Conservation (phyloP, 192 early-diverging fungal species). For the Linnemannia schmuckeri region DNA sequence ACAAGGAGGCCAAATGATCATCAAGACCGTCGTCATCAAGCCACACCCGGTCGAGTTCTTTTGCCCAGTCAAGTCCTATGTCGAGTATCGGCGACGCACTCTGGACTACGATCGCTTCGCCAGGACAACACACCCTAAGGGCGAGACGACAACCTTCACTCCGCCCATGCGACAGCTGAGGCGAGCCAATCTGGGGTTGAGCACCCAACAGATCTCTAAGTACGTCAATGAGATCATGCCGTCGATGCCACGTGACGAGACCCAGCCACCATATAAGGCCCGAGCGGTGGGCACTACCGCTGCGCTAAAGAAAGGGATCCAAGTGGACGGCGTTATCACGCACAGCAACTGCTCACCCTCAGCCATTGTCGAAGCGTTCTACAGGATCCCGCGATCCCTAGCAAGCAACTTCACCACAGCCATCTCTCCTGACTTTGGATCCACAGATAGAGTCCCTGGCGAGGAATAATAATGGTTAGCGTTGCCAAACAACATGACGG, state of each 20-base stretch:
- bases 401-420: constrained; percentile 19
- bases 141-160: neutral
- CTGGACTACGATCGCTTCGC: neutral
- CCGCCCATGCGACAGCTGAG: constrained; percentile 12
- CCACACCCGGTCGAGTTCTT: neutral
- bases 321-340: constrained; percentile 8
- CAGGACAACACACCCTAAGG: neutral
- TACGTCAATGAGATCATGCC: constrained; percentile 9
- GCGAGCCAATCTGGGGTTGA: neutral
- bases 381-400: neutral
- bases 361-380: constrained; percentile 26
- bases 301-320: constrained; percentile 14
- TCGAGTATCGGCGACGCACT: constrained; percentile 21
- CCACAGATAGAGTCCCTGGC: too few relatives aligned
- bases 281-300: too few relatives aligned
- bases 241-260: neutral
- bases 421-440: constrained; percentile 21
- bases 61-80: constrained; percentile 11
- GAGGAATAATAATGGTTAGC: constrained; percentile 13
- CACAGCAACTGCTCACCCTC: constrained; percentile 23
- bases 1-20: too few relatives aligned
- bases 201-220: neutral
- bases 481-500: constrained; percentile 15
- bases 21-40: constrained; percentile 12
- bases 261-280: constrained; percentile 7